Conservation (phyloP, 345 rosid genomes). For the Mangifera indica region DNA sequence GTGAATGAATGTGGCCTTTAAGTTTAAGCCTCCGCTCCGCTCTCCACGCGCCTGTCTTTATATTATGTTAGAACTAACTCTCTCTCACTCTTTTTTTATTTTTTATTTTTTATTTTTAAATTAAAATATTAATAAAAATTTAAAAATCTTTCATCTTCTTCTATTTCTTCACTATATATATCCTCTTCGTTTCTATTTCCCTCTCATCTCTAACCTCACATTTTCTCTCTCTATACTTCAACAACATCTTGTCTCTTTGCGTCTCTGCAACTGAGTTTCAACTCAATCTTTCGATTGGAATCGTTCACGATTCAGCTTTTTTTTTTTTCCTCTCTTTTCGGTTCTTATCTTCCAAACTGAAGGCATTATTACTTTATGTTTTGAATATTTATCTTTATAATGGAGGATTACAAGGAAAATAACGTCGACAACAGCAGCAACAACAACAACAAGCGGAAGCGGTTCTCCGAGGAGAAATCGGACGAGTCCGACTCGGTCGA, state of each 20-base stretch:
- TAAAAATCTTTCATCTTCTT: conserved; percentile 10
- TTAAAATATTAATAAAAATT: neutral
- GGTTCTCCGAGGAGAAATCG: conserved; percentile 24
- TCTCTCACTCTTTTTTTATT: too few relatives aligned
- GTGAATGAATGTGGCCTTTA: conserved; percentile 18
- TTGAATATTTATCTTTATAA: neutral
- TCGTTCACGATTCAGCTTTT: neutral
- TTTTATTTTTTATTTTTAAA: neutral
- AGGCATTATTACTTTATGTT: neutral
- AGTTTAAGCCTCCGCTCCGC: conserved; percentile 21
- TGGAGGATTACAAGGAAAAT: conserved; percentile 18
- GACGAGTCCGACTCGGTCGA: neutral
- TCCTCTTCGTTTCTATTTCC: conserved; percentile 25
- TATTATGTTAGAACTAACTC: conserved; percentile 6
- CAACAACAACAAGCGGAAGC: conserved; percentile 19
- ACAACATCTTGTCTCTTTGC: neutral
- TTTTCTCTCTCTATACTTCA: conserved; percentile 39
- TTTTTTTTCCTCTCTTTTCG: too few relatives aligned
- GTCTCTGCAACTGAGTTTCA: too few relatives aligned
- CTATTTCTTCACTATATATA: conserved; percentile 38
- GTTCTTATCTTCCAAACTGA: neutral
- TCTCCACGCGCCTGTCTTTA: conserved; percentile 43
- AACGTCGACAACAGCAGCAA: neutral
- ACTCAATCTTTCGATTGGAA: neutral
- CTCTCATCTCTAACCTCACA: conserved; percentile 7